These are phyloP conservation scores for Suhomyces prunicola DNA, from an alignment of 805 yeast genomes.

Conservation along the genomic window DNA sequence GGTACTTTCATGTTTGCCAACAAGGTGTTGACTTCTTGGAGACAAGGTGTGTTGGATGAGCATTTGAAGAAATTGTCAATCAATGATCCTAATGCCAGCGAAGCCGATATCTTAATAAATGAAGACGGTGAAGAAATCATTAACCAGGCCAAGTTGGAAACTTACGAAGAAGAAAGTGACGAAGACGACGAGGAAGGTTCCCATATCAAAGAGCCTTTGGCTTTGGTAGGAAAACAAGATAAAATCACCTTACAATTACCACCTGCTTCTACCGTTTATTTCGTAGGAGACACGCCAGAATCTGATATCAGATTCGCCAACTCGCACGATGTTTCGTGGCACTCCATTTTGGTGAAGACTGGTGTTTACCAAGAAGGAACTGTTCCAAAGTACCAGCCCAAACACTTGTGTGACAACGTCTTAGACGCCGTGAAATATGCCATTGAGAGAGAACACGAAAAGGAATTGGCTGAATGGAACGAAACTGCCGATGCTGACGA, in stretches of 20 bases:
- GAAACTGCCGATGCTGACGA: constrained; percentile 35
- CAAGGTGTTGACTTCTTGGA: constrained; percentile 72
- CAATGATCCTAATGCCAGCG: constrained; percentile 41
- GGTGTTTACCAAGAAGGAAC: constrained; percentile 85
- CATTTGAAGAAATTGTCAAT: constrained; percentile 57
- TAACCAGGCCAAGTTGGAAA: constrained; percentile 41
- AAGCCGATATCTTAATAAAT: constrained; percentile 41
- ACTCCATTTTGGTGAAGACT: constrained; percentile 78
- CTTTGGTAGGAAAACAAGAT: constrained; percentile 27
- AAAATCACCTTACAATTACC: constrained; percentile 58
- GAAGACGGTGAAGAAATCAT: constrained; percentile 45
- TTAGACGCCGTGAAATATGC: constrained; percentile 82
- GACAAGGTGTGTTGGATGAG: constrained; percentile 71
- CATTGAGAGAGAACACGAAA: constrained; percentile 72
- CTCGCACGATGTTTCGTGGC: constrained; percentile 82
- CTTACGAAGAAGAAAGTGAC: constrained; percentile 27
- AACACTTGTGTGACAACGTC: constrained; percentile 67
- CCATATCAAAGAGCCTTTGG: constrained; percentile 9
- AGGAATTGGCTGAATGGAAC: constrained; percentile 76
- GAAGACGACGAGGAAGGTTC: constrained; percentile 19
- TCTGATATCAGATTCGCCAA: constrained; percentile 85
- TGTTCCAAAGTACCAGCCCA: constrained; percentile 74
- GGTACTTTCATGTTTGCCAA: constrained; percentile 84
- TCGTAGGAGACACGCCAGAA: constrained; percentile 89
- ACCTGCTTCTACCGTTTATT: constrained; percentile 81